Evolutionary conservation across 148 eudicot genomes (phyloP).

Genomic region (Rhododendron griersonianum): DNA sequence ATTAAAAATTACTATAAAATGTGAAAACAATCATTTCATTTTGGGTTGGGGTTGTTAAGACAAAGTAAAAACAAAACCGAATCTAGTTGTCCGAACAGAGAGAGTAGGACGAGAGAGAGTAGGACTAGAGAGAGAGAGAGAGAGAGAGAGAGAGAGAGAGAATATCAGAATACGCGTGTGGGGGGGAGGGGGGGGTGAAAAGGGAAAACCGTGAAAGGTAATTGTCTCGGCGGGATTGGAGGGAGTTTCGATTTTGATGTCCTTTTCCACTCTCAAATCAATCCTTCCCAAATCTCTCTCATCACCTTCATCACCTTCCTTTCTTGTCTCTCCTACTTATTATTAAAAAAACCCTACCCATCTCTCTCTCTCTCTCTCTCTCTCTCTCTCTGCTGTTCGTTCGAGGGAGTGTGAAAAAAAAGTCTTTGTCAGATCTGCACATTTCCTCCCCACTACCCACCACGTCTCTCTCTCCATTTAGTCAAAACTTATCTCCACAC

Average conservation of each 20-base stretch:
- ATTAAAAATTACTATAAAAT: neutral
- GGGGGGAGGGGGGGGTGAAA: too few relatives aligned
- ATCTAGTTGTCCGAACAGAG: neutral
- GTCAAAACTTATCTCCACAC: neutral
- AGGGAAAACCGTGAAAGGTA: neutral
- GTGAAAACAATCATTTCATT: neutral
- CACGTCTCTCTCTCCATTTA: neutral
- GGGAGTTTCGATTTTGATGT: constrained; percentile 17
- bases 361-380: neutral
- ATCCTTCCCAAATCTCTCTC: neutral
- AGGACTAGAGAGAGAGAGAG: neutral
- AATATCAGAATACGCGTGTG: neutral
- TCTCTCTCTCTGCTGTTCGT: neutral
- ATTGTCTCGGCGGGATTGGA: constrained; percentile 21
- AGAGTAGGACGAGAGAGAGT: neutral
- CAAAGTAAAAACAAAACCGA: neutral
- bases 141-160: neutral
- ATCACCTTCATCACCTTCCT: neutral
- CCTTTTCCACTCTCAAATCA: neutral
- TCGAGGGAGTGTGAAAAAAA: neutral
- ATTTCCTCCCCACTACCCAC: neutral
- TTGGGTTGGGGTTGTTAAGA: neutral
- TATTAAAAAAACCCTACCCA: neutral
- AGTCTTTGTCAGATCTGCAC: constrained; percentile 3
- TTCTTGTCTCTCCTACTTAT: too few relatives aligned